These are phyloP conservation scores for Hymenoscyphus scutula DNA, from an alignment of 2,329 filamentous ascomycete genomes.

Conservation along the genomic window DNA sequence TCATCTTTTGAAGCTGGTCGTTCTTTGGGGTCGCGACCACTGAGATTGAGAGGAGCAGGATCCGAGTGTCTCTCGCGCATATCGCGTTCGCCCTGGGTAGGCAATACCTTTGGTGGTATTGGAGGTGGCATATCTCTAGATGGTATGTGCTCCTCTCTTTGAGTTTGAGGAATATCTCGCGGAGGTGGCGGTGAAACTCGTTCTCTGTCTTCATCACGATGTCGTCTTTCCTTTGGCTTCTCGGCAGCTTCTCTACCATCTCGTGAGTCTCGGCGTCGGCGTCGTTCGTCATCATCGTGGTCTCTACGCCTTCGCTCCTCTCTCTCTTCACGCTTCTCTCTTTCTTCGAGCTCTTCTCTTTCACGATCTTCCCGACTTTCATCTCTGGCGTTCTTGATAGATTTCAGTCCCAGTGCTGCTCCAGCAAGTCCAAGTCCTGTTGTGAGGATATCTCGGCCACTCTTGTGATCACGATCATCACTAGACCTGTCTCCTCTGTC, in stretches of 20 bases:
- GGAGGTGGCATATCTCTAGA: constrained; percentile 8
- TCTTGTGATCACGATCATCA: constrained; percentile 30
- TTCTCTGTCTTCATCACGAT: constrained; percentile 25
- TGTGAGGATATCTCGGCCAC: constrained; percentile 31
- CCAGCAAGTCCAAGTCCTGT: constrained; percentile 35
- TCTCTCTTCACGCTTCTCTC: constrained; percentile 29
- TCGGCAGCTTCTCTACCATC: constrained; percentile 29
- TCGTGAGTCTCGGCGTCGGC: constrained; percentile 25
- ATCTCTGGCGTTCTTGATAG: constrained; percentile 31
- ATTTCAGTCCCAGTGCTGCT: constrained; percentile 34
- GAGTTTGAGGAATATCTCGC: constrained; percentile 18
- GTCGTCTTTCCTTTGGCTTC: constrained; percentile 27
- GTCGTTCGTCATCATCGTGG: constrained; percentile 34
- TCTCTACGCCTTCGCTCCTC: constrained; percentile 28
- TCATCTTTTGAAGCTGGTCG: constrained; percentile 37
- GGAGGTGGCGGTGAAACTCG: constrained; percentile 11
- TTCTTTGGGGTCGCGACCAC: constrained; percentile 48
- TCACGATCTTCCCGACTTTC: constrained; percentile 12
- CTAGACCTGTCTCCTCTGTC: constrained; percentile 16
- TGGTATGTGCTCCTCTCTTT: constrained; percentile 12
- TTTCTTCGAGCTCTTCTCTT: constrained; percentile 32
- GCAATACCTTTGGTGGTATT: constrained; percentile 12
- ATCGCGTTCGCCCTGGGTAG: constrained; percentile 5
- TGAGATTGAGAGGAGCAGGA: constrained; percentile 25
- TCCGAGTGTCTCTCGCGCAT: constrained; percentile 10